Conservation (phyloP, 2,329 filamentous ascomycete genomes). For the Diaporthe capsici region DNA sequence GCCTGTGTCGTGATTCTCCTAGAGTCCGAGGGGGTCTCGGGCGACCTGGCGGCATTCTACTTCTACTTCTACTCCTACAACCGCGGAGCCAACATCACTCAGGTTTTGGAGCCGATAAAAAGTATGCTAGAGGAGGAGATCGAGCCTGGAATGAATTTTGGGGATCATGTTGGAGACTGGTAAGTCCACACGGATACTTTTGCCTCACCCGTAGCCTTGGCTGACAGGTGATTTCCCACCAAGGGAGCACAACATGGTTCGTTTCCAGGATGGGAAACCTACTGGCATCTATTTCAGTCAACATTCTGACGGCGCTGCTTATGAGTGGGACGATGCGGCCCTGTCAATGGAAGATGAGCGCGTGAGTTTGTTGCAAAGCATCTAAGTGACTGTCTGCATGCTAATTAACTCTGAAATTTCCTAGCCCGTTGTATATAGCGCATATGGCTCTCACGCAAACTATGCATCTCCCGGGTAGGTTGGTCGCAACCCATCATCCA, state of each 20-base stretch:
- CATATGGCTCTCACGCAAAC: constrained; percentile 53
- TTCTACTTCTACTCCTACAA: constrained; percentile 55
- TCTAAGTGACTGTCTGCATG: neutral
- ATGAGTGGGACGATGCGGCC: constrained; percentile 46
- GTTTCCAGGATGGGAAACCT: constrained; percentile 44
- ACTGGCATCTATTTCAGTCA: constrained; percentile 42
- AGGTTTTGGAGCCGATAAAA: constrained; percentile 50
- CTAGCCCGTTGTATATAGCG: constrained; percentile 54
- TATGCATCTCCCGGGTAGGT: constrained; percentile 50
- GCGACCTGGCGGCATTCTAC: constrained; percentile 51
- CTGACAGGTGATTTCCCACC: neutral
- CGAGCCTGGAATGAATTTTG: constrained; percentile 43
- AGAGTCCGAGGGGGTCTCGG: constrained; percentile 43
- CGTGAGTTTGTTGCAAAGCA: constrained; percentile 43
- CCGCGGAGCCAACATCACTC: constrained; percentile 50
- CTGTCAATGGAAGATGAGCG: constrained; percentile 47
- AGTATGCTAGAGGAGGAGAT: constrained; percentile 42
- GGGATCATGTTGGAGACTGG: constrained; percentile 49
- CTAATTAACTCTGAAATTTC: neutral
- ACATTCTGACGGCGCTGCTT: constrained; percentile 38
- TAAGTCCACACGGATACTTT: constrained; percentile 6
- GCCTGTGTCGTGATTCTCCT: constrained; percentile 51
- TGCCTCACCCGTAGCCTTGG: neutral
- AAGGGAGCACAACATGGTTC: constrained; percentile 53
- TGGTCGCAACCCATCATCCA: no score